Conservation (phyloP, 257 asterid species). For the Solanum tacnaense region DNA sequence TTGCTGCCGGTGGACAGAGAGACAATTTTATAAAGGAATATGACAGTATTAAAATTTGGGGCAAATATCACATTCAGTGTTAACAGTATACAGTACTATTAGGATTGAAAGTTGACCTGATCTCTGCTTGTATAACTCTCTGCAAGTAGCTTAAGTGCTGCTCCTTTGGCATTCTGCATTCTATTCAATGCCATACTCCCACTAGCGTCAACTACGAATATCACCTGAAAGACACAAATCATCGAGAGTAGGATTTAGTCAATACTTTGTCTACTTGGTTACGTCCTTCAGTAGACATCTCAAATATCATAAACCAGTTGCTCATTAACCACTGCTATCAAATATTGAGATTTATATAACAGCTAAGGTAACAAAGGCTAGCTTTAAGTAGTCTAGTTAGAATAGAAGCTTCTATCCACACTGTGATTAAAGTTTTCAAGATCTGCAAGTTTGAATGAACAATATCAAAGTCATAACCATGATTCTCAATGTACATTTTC, state of each 20-base stretch:
- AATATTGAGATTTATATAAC: not conserved
- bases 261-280: not conserved
- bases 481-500: not conserved
- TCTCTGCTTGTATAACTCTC: conserved; percentile 99
- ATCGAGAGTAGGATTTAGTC: not conserved
- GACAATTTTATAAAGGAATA: not conserved
- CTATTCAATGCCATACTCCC: conserved; percentile 99
- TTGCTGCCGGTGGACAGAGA: not conserved
- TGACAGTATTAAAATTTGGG: not conserved
- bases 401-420: not conserved
- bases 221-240: conserved; percentile 45
- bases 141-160: conserved; percentile 90
- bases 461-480: not conserved
- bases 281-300: not conserved
- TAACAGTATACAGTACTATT: not conserved
- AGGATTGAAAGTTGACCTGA: conserved; percentile 48
- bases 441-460: not conserved
- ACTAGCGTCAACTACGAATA: conserved; percentile 97
- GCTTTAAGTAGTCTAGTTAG: not conserved
- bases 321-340: not conserved
- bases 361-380: not conserved
- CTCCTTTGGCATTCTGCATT: conserved; percentile 99
- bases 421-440: not conserved
- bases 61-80: not conserved
- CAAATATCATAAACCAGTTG: not conserved